These are phyloP conservation scores for Malus hybrid DNA, from an alignment of 331 rosid species.

Conservation along the genomic window DNA sequence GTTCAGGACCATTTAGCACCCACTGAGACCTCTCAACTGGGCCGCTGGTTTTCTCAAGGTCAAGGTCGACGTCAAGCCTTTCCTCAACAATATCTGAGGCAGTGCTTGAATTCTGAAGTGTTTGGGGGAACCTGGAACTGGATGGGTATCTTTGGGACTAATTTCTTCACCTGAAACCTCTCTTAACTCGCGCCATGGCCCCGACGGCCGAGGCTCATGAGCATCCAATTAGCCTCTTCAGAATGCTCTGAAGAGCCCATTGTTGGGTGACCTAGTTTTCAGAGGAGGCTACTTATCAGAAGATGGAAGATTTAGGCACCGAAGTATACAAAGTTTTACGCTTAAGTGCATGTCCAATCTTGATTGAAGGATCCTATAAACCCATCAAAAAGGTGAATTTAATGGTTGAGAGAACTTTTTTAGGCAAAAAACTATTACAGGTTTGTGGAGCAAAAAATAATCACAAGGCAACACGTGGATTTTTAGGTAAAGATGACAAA, in stretches of 20 bases:
- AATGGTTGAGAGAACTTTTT: neutral
- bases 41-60: conserved; percentile 24
- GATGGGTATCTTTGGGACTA: neutral
- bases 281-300: neutral
- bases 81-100: conserved; percentile 7
- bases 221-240: conserved; percentile 4
- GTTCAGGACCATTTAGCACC: conserved; percentile 55
- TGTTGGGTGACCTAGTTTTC: neutral
- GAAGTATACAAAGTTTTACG: neutral
- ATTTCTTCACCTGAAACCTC: conserved; percentile 10
- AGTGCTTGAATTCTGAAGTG: conserved; percentile 41
- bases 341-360: neutral
- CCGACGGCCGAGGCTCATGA: neutral
- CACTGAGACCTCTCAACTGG: conserved; percentile 29
- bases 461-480: too few species aligned
- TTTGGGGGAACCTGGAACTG: conserved; percentile 46
- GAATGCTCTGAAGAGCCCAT: conserved; percentile 8
- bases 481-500: too few species aligned
- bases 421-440: neutral
- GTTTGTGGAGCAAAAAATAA: too few species aligned
- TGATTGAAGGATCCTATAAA: conserved; percentile 1
- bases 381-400: neutral
- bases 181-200: neutral
- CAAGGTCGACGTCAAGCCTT: conserved; percentile 15
- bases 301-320: neutral